Evolutionary conservation across 2,329 filamentous ascomycete species (phyloP).

Genomic region (Alternaria arborescens): DNA sequence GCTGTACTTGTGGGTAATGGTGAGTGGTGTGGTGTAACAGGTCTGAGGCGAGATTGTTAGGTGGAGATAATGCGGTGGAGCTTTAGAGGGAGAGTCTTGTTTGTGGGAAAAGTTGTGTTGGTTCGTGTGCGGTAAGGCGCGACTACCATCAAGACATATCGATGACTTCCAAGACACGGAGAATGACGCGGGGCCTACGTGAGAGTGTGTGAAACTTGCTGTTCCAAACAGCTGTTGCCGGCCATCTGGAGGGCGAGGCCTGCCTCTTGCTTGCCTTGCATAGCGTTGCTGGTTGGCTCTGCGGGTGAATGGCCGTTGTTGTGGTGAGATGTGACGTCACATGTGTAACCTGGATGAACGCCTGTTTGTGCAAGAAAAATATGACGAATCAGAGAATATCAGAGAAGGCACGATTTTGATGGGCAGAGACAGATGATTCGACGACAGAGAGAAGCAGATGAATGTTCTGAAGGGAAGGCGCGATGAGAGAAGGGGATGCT

Average conservation of each 20-base stretch:
- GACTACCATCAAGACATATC: constrained; percentile 11
- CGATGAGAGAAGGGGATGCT: background rate
- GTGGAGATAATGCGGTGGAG: background rate
- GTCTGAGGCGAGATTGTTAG: background rate
- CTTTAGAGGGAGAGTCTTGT: background rate
- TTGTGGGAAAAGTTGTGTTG: constrained; percentile 6
- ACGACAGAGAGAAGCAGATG: background rate
- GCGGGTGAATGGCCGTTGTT: constrained; percentile 20
- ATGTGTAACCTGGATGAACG: constrained; percentile 14
- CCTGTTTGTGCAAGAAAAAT: constrained; percentile 4
- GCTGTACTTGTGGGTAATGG: background rate
- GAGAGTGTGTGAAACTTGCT: constrained; percentile 2
- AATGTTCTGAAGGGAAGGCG: background rate
- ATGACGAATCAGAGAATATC: background rate
- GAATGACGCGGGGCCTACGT: constrained; percentile 37
- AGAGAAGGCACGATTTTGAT: background rate
- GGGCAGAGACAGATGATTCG: background rate
- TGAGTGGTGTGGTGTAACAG: constrained; percentile 3
- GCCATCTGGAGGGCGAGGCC: constrained; percentile 8
- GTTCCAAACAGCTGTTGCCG: constrained; percentile 14
- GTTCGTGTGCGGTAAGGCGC: constrained; percentile 12
- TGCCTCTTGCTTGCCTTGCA: background rate
- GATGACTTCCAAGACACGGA: background rate
- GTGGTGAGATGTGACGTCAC: constrained; percentile 32
- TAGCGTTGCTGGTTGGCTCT: constrained; percentile 29